Base-by-base conservation (phyloP, 1,139 yeast species). In the Taiozyma sp. region DNA sequence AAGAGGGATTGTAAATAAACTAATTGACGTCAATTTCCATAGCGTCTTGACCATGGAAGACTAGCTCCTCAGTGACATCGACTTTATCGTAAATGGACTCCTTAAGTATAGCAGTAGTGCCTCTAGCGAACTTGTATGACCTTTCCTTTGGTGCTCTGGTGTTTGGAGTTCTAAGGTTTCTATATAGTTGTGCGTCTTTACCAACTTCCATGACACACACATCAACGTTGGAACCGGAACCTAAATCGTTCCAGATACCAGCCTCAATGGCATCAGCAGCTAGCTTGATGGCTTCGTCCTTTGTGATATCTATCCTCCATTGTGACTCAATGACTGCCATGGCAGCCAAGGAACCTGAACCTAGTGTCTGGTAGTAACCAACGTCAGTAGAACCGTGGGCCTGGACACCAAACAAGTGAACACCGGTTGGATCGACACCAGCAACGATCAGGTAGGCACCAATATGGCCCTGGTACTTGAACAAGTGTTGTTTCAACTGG, bases 171-270 rank as follows among this genome's bases (percentile, higher is more conserved):
- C 87, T 76, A 76, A 88, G 89, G 71, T 92, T 92, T 73, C 99
- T 83, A 69, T 80, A 74, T 54, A 92, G 78, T 57, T 79, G 81
- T 12, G 98, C 96, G 68, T 88, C 95, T 66, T 89, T 83, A 57
- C 95, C 97, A 44, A 80, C 73, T 71, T 92, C 97, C 96, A 93
- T 90, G 34, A 93, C 97, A 74, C 98, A 93, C 57, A 93, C 76
- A 69, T 93, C 99, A 28, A 93, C 98, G 65, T 93, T 93, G 34
- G 98, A 92, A 66, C 99, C 99, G 2, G 98, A 92, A 46, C 99
- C 99, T 69, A 93, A 80, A 77, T 93, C 99, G 72, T 93, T 93
- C 97, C 97, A 93, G 65, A 93, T 92, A 80, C 99, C 99, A 34
- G 97, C 90, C 71, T 89, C 90, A 65, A 93, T 93, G 44, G 99